Evolutionary conservation across 371 early-diverging fungal species (phyloP), one percentile per base, ranked within the genome.

Genomic region (Syncephalastrum contaminatum): DNA sequence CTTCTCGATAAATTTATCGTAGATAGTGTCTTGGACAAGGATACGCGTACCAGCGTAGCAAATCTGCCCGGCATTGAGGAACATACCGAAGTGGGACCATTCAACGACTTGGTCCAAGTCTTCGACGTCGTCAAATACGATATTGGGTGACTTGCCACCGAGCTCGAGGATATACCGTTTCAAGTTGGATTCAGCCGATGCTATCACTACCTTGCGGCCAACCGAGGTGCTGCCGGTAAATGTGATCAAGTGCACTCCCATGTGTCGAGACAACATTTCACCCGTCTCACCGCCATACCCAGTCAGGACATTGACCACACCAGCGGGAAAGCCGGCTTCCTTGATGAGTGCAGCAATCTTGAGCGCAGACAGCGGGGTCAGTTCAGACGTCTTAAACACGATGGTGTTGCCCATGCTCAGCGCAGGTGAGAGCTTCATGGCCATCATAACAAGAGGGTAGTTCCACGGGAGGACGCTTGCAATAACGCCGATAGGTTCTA

Each of bases 401-500:
- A 78, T 84, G 4, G 83, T 83, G 77, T 92, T 92, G 50, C 96
- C 96, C 15, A 91, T 92, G 4, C 90, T 90, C 25, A 96, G 72
- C 19, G 95, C 94, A 43, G 94, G 94, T n/a, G 86, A 92, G 10
- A 93, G 65, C 77, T 93, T 94, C 94, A 92, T 91, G 14, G 82
- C 77, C 24, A 88, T 67, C 63, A 92, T 77, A 54, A 85, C 64
- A 18, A 93, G 67, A 3, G 95, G 95, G 65, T 89, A 95, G 70
- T 95, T 95, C 80, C 90, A 92, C 24, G 88, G 83, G 42, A 88
- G 87, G 52, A 94, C 91, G 39, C 88, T 80, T 13, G 84, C 94
- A 62, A 84, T 78, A 12, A 93, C 89, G 64, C 94, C 94, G 51
- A 88, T 70, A 0, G 95, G 93, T 64, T 92, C 91, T 30, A 12